Conservation (phyloP, 495 filamentous ascomycete genomes). For the Neurospora sp. region DNA sequence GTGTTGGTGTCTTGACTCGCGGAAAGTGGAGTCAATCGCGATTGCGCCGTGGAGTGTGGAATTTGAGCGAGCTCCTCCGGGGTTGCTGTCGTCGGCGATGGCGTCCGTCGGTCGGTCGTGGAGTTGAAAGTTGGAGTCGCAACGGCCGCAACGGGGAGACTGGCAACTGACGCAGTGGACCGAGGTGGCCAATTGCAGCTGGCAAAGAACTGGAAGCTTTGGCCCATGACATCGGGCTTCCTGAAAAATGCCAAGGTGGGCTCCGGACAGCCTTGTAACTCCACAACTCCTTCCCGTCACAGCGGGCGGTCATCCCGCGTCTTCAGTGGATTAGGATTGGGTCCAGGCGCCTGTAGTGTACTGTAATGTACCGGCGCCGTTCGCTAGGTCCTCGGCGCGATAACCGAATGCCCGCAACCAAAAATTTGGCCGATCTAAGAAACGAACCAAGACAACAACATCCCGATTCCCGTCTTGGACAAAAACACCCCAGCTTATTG, state of each 20-base stretch:
- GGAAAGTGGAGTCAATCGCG: slow-evolving; percentile 6
- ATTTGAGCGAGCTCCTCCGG: slow-evolving; percentile 3
- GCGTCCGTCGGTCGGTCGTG: background rate
- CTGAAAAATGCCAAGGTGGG: background rate
- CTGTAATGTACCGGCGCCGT: no score
- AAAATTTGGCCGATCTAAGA: background rate
- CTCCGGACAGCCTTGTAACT: background rate
- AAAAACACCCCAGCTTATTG: background rate
- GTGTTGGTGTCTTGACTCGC: slow-evolving; percentile 9
- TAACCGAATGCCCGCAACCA: background rate
- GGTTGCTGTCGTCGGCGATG: background rate
- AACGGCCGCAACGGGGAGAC: background rate
- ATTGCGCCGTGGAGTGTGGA: slow-evolving; percentile 13
- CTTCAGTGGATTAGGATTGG: background rate
- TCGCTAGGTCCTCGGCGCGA: background rate
- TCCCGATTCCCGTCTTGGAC: background rate
- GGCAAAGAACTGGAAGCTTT: background rate
- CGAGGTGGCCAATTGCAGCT: background rate
- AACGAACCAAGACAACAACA: background rate
- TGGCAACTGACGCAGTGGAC: background rate
- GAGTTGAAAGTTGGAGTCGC: background rate
- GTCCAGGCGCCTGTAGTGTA: background rate
- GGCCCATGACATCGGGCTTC: background rate
- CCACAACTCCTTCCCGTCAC: background rate
- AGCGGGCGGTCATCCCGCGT: background rate